Conservation (phyloP, 352 stramenopile genomes). For the Phytopythium delawarense region DNA sequence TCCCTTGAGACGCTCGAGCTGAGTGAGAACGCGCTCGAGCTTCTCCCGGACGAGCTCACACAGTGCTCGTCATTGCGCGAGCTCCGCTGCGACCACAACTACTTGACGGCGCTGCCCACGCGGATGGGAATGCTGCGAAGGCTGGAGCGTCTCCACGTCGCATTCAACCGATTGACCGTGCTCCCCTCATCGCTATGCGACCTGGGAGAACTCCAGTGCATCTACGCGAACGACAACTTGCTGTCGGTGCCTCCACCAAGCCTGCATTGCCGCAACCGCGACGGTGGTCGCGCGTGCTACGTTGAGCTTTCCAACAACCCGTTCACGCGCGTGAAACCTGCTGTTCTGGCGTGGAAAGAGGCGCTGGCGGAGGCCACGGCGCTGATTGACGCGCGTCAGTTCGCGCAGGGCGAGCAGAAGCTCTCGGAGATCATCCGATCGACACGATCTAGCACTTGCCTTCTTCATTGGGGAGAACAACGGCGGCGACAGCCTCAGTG, state of each 20-base stretch:
- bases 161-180: slow-evolving; percentile 36
- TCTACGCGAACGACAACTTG: slow-evolving; percentile 48
- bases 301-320: slow-evolving; percentile 67
- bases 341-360: background rate
- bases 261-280: slow-evolving; percentile 9
- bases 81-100: slow-evolving; percentile 36
- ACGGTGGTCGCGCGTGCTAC: slow-evolving; percentile 17
- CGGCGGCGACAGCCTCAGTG: slow-evolving; percentile 21
- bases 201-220: slow-evolving; percentile 25
- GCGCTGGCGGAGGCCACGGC: slow-evolving; percentile 17
- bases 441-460: background rate
- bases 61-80: slow-evolving; percentile 28
- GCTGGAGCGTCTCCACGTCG: slow-evolving; percentile 37
- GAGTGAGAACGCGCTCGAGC: slow-evolving; percentile 32
- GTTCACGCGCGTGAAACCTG: slow-evolving; percentile 20
- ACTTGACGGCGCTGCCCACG: slow-evolving; percentile 28
- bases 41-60: slow-evolving; percentile 36
- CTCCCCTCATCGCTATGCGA: slow-evolving; percentile 52
- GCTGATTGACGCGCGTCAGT: slow-evolving; percentile 26
- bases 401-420: slow-evolving; percentile 19
- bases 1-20: slow-evolving; percentile 37
- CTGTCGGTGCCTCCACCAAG: slow-evolving; percentile 24
- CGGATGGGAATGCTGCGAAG: slow-evolving; percentile 26
- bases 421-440: slow-evolving; percentile 24
- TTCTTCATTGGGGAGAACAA: slow-evolving; percentile 14